These are phyloP conservation scores for Epichloe gansuensis DNA, from an alignment of 2,329 filamentous ascomycete genomes.

Conservation along the genomic window DNA sequence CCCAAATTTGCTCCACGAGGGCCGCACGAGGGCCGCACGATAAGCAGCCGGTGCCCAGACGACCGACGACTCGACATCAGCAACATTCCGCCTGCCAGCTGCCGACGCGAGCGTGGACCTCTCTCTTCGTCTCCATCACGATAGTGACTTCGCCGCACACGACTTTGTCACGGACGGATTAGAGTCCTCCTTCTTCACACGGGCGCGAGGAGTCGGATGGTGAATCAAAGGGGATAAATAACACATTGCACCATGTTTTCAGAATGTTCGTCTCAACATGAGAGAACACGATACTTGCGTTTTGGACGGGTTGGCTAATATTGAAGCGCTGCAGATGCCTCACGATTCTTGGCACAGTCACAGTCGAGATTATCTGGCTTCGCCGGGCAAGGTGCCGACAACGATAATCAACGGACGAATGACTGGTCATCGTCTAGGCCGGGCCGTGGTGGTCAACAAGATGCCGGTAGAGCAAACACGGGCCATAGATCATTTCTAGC, in stretches of 20 bases:
- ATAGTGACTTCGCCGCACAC: not conserved
- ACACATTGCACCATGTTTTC: constrained; percentile 37
- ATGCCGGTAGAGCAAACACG: constrained; percentile 16
- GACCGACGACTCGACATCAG: not conserved
- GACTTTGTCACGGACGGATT: not conserved
- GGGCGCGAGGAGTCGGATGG: constrained; percentile 22
- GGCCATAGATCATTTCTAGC: constrained; percentile 30
- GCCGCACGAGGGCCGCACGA: not conserved
- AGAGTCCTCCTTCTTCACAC: not conserved
- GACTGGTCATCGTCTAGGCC: constrained; percentile 24
- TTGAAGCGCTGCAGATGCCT: constrained; percentile 57
- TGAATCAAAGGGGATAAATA: constrained; percentile 13
- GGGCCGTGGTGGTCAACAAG: constrained; percentile 19
- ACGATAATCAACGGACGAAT: constrained; percentile 16
- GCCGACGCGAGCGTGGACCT: not conserved
- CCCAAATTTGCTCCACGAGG: not conserved
- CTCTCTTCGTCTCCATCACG: not conserved
- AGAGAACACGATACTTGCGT: not conserved
- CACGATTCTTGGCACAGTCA: constrained; percentile 89
- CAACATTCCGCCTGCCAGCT: not conserved
- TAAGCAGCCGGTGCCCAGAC: not conserved
- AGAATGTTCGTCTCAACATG: constrained; percentile 57
- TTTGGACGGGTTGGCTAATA: not conserved
- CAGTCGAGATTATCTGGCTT: constrained; percentile 76
- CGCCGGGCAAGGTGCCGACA: constrained; percentile 40